Evolutionary conservation across 805 yeast genomes (phyloP).

Genomic region (Lachancea lanzarotensis): DNA sequence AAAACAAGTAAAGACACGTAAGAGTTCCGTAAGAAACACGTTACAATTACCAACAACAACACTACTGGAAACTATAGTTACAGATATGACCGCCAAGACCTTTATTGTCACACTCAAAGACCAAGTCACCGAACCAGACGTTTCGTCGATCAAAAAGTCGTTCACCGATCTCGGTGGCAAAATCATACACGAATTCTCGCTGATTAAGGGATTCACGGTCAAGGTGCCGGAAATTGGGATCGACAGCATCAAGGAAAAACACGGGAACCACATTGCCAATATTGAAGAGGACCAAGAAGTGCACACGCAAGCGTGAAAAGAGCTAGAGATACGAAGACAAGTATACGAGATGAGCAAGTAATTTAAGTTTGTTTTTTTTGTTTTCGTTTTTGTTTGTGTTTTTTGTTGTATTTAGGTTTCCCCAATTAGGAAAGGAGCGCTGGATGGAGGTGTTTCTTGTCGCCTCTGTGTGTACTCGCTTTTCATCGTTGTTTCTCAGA

Average conservation of each 20-base stretch:
- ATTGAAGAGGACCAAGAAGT: conserved; percentile 69
- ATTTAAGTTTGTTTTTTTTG: no score
- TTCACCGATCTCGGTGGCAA: conserved; percentile 51
- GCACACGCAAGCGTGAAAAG: conserved; percentile 33
- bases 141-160: conserved; percentile 39
- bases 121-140: conserved; percentile 36
- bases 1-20: neutral
- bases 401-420: no score
- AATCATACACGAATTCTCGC: conserved; percentile 51
- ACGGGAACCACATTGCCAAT: conserved; percentile 43
- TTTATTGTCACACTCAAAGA: conserved; percentile 41
- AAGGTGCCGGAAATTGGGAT: conserved; percentile 50
- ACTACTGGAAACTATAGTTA: no score
- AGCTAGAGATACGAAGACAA: no score
- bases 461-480: no score
- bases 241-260: conserved; percentile 38
- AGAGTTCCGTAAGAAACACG: no score
- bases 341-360: no score
- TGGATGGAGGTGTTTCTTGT: no score
- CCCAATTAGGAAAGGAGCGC: no score
- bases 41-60: no score
- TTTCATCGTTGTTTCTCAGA: no score
- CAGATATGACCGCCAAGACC: conserved; percentile 20
- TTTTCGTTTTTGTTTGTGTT: no score
- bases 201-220: conserved; percentile 61